Evolutionary conservation across 2,329 filamentous ascomycete genomes (phyloP), one percentile per base, ranked within the genome.

Genomic region (Rhynchosporium graminicola): DNA sequence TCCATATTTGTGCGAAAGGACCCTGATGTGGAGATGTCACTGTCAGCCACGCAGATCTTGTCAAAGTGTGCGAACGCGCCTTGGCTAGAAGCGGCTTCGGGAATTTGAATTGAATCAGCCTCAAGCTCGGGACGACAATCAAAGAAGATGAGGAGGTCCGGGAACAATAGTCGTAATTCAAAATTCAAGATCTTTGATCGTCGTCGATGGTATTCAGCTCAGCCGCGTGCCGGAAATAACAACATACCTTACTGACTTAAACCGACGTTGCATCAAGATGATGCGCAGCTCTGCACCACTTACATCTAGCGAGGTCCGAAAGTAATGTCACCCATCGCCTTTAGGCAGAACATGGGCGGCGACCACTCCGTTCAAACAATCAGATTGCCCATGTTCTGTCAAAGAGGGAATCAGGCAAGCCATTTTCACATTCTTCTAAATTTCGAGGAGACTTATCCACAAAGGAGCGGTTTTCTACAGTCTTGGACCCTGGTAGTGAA

Each of bases 341-440:
- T 20, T 20, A 20, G 20, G 20, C 20, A 20, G 20, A 20, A 20
- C 20, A 20, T 20, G 20, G 20, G 20, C 20, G 20, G 20, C 20
- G 20, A 20, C 20, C 20, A 20, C 20, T 20, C 20, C 20, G 20
- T 20, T 20, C 20, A 1, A 20, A 20, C 20, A 20, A 20, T 20
- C 20, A 20, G 20, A 20, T 20, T 20, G 20, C 20, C 20, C 20
- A 20, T 20, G 20, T 20, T 20, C 20, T 20, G 20, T 20, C 20
- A 20, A 20, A 20, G 20, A 9, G 13, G 15, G 29, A 55, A 13
- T 7, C n/a, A 28, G 15, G 48, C 48, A 60, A 60, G 57, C 57
- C 57, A 60, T 48, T 60, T 54, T 60, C 57, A 60, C 57, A n/a
- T 43, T 56, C 10, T 15, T 12, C 58, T 36, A 20, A 55, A 47